Percentiles rank a stretch among this genome's conserved stretches.
These are phyloP conservation scores for Morella rubra DNA, from an alignment of 306 rosid species.

Conservation along the genomic window DNA sequence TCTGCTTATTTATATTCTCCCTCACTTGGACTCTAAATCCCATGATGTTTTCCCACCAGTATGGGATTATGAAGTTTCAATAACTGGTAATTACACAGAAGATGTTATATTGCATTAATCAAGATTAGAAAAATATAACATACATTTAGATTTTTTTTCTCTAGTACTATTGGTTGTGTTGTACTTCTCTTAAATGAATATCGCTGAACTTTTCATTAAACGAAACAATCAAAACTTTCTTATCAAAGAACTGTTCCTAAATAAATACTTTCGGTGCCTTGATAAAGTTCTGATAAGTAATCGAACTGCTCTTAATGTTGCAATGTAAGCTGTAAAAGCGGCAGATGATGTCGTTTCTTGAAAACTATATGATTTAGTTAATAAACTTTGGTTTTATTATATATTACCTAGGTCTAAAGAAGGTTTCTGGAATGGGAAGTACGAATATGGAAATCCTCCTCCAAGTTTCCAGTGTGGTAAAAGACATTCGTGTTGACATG, in stretches of 20 bases:
- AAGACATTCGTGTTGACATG: constrained; percentile 49
- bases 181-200: neutral
- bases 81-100: too few species aligned
- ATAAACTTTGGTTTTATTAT: constrained; percentile 19
- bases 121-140: too few species aligned
- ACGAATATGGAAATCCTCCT: constrained; percentile 37
- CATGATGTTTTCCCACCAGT: neutral
- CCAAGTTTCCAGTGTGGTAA: constrained; percentile 56
- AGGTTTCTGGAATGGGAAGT: constrained; percentile 39
- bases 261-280: too few species aligned
- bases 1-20: neutral
- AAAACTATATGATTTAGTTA: constrained; percentile 9
- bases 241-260: neutral
- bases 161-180: neutral
- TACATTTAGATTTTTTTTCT: too few species aligned
- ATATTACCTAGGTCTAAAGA: constrained; percentile 49
- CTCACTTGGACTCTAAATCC: neutral
- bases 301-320: too few species aligned
- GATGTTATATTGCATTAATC: too few species aligned
- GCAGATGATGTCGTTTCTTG: constrained; percentile 1
- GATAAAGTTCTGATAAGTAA: too few species aligned
- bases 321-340: neutral
- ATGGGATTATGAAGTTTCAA: too few species aligned
- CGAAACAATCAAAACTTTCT: neutral
- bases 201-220: neutral